Conservation (phyloP, 345 rosid genomes). For the Camelina sativa region DNA sequence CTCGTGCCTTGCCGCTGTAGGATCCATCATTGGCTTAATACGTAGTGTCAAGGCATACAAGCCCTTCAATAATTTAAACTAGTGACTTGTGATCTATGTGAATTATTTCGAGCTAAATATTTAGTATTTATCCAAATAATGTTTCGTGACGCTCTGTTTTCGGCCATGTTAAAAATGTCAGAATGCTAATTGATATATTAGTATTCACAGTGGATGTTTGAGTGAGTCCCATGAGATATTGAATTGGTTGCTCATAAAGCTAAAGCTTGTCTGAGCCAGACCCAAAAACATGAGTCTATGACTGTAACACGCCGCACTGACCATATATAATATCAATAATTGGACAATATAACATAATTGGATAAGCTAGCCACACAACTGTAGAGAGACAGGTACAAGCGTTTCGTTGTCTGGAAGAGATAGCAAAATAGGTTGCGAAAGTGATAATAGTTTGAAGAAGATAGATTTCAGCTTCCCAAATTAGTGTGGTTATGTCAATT, state of each 20-base stretch:
- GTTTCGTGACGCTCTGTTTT: constrained; percentile 7
- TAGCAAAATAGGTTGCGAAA: background rate
- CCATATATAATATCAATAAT: no score
- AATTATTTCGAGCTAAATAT: constrained; percentile 9
- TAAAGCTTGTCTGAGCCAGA: background rate
- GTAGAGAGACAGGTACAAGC: background rate
- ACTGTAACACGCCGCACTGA: no score
- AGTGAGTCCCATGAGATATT: background rate
- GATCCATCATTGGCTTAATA: constrained; percentile 72
- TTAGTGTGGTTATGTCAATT: background rate
- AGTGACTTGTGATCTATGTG: constrained; percentile 6
- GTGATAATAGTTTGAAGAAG: background rate
- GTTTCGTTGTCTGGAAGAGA: constrained; percentile 12
- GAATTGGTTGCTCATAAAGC: background rate
- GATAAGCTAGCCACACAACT: constrained; percentile 14
- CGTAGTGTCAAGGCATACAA: constrained; percentile 59
- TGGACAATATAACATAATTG: no score
- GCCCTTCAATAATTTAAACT: constrained; percentile 57
- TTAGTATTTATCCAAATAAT: background rate
- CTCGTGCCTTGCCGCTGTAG: constrained; percentile 67
- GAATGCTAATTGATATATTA: background rate
- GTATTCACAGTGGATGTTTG: background rate
- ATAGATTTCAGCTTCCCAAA: background rate
- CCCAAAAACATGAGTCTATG: background rate
- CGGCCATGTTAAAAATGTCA: background rate